Evolutionary conservation across 345 rosid species (phyloP), one percentile per base, ranked within the genome.

Genomic region (Acer campestre): DNA sequence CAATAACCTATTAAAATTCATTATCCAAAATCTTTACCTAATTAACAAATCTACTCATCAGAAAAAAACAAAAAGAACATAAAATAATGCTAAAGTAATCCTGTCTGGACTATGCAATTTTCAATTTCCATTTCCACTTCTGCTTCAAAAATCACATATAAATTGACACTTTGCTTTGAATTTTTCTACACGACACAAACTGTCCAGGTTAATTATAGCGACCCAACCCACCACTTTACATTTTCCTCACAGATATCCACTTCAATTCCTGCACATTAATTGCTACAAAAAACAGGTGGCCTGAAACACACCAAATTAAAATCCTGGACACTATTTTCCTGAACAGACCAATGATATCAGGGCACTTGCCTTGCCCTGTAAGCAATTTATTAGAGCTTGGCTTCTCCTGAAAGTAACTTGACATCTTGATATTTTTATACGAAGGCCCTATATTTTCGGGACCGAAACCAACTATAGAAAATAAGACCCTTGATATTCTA

Each of bases 201-300:
- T 58, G 62, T 58, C 62, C n/a, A n/a, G 25, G 20, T 58, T 58
- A 18, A 58, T n/a, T 58, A 9, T 7, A 58, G 62, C 62, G 20
- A 58, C 62, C 25, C 62, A 25, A 1, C 27, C 27, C 27, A 58
- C 62, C 0, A 31, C 35, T 0, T 20, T 58, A 20, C 62, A 58
- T 58, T 58, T n/a, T 20, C 62, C 20, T 58, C 62, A 58, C 22
- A 18, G 10, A 2, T 18, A 58, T 7, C 7, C 27, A 58, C n/a
- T 14, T 51, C 62, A 58, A 6, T 14, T 51, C n/a, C 56, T 51
- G n/a, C n/a, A 14, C 3, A 51, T 58, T 20, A n/a, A 20, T 58
- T 58, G 62, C 62, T 22, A 58, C 11, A 58, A 58, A 58, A 27
- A 31, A 56, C 62, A 58, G 62, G 62, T 58, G 62, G 62, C 62